phyloP scores from a whole-genome alignment of 805 yeast species.

The Kuraishia floccosa region DNA sequence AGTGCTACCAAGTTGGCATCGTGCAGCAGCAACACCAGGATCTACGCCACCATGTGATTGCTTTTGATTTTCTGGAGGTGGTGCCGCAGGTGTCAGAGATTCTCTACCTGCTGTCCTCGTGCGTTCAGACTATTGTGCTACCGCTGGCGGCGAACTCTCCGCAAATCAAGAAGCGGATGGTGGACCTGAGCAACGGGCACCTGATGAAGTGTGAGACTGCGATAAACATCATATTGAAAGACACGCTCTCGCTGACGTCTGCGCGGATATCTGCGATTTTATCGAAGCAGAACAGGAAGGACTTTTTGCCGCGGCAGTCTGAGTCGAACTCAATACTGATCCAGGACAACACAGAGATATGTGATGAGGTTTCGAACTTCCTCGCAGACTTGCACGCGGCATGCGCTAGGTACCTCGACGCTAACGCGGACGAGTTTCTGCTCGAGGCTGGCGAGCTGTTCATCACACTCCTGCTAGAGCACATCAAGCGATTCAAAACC shows the following conservation, averaged over 20 bases:
- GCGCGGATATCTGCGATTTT: slow-evolving; percentile 37
- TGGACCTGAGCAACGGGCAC: slow-evolving; percentile 48
- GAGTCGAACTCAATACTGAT: slow-evolving; percentile 1
- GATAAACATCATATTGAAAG: slow-evolving; percentile 51
- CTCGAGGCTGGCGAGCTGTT: slow-evolving; percentile 47
- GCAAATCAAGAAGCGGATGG: slow-evolving; percentile 43
- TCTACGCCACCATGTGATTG: slow-evolving; percentile 13
- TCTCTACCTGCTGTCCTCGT: slow-evolving; percentile 53
- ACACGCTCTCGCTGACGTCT: slow-evolving; percentile 40
- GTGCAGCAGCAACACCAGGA: slow-evolving; percentile 12
- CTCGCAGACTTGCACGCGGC: slow-evolving; percentile 5
- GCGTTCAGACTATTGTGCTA: slow-evolving; percentile 62
- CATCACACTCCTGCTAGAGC: slow-evolving; percentile 50
- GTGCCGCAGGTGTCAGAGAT: slow-evolving; percentile 48
- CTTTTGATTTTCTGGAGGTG: slow-evolving; percentile 35
- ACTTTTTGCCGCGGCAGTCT: slow-evolving; percentile 39
- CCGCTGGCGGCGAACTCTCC: slow-evolving; percentile 62
- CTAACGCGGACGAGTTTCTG: slow-evolving; percentile 23
- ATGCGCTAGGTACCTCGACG: slow-evolving; percentile 11
- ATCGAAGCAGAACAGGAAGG: slow-evolving; percentile 65
- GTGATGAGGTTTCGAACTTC: slow-evolving; percentile 49
- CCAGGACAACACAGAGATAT: slow-evolving; percentile 57
- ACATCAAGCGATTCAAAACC: slow-evolving; percentile 65
- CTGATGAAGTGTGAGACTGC: slow-evolving; percentile 53
- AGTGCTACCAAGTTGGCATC: slow-evolving; percentile 32